These are phyloP conservation scores for Pseudofabraea citricarpa DNA, from an alignment of 2,329 filamentous ascomycete species.

Conservation along the genomic window DNA sequence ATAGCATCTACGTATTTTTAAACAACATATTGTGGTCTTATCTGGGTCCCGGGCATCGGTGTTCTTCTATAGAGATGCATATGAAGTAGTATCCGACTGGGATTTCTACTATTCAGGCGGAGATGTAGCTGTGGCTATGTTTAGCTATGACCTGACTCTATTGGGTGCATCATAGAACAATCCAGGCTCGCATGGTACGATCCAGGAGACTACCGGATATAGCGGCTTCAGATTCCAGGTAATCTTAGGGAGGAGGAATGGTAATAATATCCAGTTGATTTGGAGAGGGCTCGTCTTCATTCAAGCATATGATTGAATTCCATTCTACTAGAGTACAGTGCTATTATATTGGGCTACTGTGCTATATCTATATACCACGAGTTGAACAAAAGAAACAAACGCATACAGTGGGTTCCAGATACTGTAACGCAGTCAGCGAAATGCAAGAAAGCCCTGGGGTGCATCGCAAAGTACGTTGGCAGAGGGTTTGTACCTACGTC, in stretches of 20 bases:
- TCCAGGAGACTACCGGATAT: background rate
- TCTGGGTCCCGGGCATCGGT: background rate
- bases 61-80: background rate
- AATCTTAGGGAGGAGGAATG: background rate
- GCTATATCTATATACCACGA: background rate
- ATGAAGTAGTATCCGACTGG: background rate
- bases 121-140: background rate
- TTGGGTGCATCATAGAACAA: background rate
- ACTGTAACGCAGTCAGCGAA: background rate
- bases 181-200: background rate
- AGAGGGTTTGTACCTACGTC: too few relatives aligned
- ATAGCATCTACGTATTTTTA: too few relatives aligned
- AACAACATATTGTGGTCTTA: background rate
- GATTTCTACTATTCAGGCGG: background rate
- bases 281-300: background rate
- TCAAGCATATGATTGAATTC: background rate
- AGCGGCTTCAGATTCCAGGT: background rate
- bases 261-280: background rate
- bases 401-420: background rate
- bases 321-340: background rate
- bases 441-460: background rate
- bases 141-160: background rate
- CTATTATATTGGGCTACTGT: background rate
- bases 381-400: background rate
- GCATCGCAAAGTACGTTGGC: slow-evolving; percentile 15